Base-by-base conservation (phyloP, 208 protist species). In the Trypanosoma cruzi region DNA sequence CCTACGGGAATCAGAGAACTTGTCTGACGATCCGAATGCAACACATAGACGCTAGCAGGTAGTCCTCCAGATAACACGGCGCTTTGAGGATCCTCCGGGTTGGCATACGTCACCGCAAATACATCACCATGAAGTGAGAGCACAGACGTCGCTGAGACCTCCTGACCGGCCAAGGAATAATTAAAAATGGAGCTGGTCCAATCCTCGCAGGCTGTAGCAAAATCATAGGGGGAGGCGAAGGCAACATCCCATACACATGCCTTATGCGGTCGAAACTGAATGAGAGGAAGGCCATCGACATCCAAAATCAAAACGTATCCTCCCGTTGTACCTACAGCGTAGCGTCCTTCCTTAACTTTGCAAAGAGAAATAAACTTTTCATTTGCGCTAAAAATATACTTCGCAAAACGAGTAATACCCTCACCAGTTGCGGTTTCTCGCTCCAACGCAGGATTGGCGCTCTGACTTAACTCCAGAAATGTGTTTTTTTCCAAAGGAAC, bases 301-400 rank as follows among this genome's bases (percentile, higher is more conserved):
- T 96, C 90, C 50, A 96, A 81, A 52, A 96, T 83, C 16, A 96
- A 84, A 13, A 96, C 86, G 75, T 96, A 96, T 60, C 90, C 90
- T 68, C 85, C 89, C 62, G 88, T 90, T 53, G 90, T 96, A 57
- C 90, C 86, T 20, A 96, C 84, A n/a, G 90, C 90, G 64, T 94
- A 96, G 55, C 90, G 85, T 55, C 86, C 79, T 36, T 93, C 86
- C 20, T 72, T 76, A 20, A 96, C 86, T 65, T 88, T 86, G 55
- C 84, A 91, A 58, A 96, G 79, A 6, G 90, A 96, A 69, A 96
- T 94, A 72, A 96, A 93, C 74, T 94, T 96, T 60, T 96, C 88
- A 62, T 84, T 92, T 1, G 85, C 81, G 24, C 88, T 84, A 57
- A 96, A 96, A 0, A 77, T 73, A 75, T 96, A 96, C 71, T 92